Conservation (phyloP, 805 yeast species). For the Grigorovia jiainica region DNA sequence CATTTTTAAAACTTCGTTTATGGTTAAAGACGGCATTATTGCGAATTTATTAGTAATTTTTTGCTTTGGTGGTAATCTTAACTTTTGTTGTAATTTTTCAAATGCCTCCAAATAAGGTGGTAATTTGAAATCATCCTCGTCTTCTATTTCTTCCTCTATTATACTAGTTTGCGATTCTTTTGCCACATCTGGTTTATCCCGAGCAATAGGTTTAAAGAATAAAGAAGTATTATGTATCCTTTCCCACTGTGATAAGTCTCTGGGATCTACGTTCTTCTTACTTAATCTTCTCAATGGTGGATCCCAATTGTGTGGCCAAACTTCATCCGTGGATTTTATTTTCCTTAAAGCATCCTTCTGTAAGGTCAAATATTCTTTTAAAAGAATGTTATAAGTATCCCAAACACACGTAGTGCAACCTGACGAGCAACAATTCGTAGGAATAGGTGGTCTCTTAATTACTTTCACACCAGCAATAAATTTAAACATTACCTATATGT, state of each 20-base stretch:
- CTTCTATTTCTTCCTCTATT: not conserved
- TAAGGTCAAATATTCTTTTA: constrained; percentile 66
- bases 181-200: too few relatives aligned
- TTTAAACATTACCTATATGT: too few relatives aligned
- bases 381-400: constrained; percentile 84
- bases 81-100: not conserved
- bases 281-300: constrained; percentile 35
- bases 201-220: too few relatives aligned
- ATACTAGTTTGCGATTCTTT: too few relatives aligned
- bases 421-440: constrained; percentile 95
- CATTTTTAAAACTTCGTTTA: not conserved
- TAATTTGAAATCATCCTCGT: not conserved
- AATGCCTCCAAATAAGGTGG: not conserved
- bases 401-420: constrained; percentile 97
- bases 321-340: constrained; percentile 33
- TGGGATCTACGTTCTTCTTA: not conserved
- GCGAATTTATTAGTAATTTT: not conserved
- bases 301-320: constrained; percentile 61
- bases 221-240: not conserved
- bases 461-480: constrained; percentile 56
- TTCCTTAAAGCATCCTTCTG: constrained; percentile 50
- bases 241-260: not conserved
- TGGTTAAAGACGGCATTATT: not conserved
- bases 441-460: constrained; percentile 79
- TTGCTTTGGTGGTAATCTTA: not conserved